These are phyloP conservation scores for Amanita subjunquillea DNA, from an alignment of 768 basidiomycete genomes.

Conservation along the genomic window DNA sequence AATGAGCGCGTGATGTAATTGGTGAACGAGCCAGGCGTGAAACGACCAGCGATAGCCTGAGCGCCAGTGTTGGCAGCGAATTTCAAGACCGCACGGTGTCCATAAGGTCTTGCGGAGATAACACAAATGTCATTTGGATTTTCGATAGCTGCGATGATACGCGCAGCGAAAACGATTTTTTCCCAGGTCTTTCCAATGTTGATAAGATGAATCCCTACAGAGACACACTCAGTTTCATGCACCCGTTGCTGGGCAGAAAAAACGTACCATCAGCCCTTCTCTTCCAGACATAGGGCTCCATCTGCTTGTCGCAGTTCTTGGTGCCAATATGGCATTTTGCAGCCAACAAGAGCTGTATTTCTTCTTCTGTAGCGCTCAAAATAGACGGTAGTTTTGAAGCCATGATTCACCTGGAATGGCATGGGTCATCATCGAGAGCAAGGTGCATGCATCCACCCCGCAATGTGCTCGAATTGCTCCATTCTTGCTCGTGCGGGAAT, in stretches of 20 bases:
- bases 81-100: conserved; percentile 99
- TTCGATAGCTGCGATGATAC: conserved; percentile 94
- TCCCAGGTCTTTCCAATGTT: conserved; percentile 99
- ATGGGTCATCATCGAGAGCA: conserved; percentile 25
- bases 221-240: neutral
- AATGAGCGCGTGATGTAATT: conserved; percentile 99
- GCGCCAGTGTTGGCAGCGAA: conserved; percentile 97
- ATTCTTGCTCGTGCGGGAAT: conserved; percentile 18
- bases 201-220: conserved; percentile 86
- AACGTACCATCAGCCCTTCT: conserved; percentile 84
- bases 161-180: conserved; percentile 96
- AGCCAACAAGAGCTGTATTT: conserved; percentile 89
- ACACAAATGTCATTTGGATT: conserved; percentile 98
- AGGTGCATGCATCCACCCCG: conserved; percentile 30
- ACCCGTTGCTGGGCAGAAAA: neutral
- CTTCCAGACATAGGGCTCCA: conserved; percentile 98
- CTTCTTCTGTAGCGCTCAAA: conserved; percentile 92
- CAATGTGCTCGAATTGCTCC: conserved; percentile 18
- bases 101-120: conserved; percentile 97
- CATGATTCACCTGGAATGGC: conserved; percentile 33
- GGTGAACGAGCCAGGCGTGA: conserved; percentile 98
- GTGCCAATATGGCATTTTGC: conserved; percentile 96
- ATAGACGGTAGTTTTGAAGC: conserved; percentile 91
- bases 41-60: conserved; percentile 97
- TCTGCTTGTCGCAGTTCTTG: conserved; percentile 99